Conservation (phyloP, 2,329 filamentous ascomycete species). For the Alternaria sp. region DNA sequence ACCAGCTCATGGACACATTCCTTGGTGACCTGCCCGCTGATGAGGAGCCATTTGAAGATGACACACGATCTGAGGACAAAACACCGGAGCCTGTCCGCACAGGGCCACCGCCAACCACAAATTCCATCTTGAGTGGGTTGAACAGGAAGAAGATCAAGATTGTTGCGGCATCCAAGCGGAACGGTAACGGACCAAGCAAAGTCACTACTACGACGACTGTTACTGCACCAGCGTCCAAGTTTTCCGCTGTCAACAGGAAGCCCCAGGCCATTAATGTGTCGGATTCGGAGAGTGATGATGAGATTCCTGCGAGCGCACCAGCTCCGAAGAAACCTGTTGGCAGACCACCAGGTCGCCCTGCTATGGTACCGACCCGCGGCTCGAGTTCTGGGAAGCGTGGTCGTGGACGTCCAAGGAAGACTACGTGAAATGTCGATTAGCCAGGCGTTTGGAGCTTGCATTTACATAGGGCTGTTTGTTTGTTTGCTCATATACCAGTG, state of each 20-base stretch:
- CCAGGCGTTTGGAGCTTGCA: not conserved
- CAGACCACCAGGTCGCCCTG: slow-evolving; percentile 22
- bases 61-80: slow-evolving; percentile 4
- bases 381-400: slow-evolving; percentile 27
- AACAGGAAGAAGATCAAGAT: slow-evolving; percentile 47
- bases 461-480: not conserved
- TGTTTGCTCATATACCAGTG: not conserved
- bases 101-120: slow-evolving; percentile 26
- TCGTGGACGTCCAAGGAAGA: slow-evolving; percentile 36
- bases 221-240: slow-evolving; percentile 18
- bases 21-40: slow-evolving; percentile 32
- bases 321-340: slow-evolving; percentile 25
- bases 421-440: slow-evolving; percentile 2
- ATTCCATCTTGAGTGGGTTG: slow-evolving; percentile 40
- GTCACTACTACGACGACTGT: slow-evolving; percentile 19
- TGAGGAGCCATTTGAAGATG: slow-evolving; percentile 21
- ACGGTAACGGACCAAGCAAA: slow-evolving; percentile 12
- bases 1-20: slow-evolving; percentile 35
- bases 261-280: slow-evolving; percentile 29
- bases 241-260: slow-evolving; percentile 28
- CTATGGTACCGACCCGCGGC: slow-evolving; percentile 33
- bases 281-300: slow-evolving; percentile 40
- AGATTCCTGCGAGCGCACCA: slow-evolving; percentile 40
- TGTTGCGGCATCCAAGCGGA: slow-evolving; percentile 32
- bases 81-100: slow-evolving; percentile 8